Percentiles rank a stretch among this genome's conserved stretches.
Conservation (phyloP, 495 filamentous ascomycete genomes). For the Talaromyces ruber region DNA sequence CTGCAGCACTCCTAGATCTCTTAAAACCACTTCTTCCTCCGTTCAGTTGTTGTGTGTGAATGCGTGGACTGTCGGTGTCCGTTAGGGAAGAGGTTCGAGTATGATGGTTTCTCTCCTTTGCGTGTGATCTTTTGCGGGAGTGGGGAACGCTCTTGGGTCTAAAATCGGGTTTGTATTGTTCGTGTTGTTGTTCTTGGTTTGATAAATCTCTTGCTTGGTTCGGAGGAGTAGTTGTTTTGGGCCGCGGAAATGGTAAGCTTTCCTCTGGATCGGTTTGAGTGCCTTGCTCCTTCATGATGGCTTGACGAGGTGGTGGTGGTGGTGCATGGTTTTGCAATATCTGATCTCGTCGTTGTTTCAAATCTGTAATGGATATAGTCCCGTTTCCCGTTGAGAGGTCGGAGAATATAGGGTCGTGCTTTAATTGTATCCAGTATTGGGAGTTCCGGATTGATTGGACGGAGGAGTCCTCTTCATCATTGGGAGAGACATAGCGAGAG, state of each 20-base stretch:
- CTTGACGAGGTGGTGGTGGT: not conserved
- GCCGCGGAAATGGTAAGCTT: not conserved
- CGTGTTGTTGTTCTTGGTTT: not conserved
- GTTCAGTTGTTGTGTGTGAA: not conserved
- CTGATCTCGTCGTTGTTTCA: conserved; percentile 5
- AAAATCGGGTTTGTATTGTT: not conserved
- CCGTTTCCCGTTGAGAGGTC: conserved; percentile 14
- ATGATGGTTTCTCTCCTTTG: not conserved
- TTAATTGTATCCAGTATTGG: conserved; percentile 10
- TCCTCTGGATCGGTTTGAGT: conserved; percentile 4
- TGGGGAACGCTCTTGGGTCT: not conserved
- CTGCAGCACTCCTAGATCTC: not conserved
- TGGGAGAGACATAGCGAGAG: conserved; percentile 4
- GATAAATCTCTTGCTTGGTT: not conserved
- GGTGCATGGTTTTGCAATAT: conserved; percentile 6
- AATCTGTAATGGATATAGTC: conserved; percentile 4
- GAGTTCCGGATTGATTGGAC: conserved; percentile 9
- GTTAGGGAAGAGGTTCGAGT: not conserved
- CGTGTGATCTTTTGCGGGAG: not conserved
- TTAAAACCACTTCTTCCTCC: not conserved
- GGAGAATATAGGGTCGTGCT: conserved; percentile 16
- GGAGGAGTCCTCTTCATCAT: conserved; percentile 8
- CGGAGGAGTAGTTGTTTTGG: not conserved
- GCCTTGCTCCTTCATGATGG: conserved; percentile 3
- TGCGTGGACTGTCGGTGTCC: not conserved